Conservation (phyloP, 768 basidiomycete species). For the Boletus sp. region DNA sequence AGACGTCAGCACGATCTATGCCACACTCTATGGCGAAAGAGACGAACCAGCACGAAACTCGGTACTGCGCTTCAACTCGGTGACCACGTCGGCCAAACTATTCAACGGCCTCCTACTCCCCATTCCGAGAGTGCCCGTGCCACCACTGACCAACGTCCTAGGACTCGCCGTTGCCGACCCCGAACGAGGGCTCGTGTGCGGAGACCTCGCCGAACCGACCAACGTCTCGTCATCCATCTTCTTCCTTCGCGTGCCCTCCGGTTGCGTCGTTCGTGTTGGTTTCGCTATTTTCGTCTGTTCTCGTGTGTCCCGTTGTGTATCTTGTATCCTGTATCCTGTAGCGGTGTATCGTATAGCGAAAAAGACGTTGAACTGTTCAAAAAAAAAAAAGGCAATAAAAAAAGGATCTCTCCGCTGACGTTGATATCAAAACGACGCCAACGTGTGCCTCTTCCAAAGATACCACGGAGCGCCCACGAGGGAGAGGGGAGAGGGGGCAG, state of each 20-base stretch:
- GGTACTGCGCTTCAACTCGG: conserved; percentile 40
- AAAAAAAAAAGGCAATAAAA: background rate
- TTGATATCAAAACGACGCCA: conserved; percentile 8
- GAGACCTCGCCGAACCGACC: conserved; percentile 19
- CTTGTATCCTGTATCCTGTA: background rate
- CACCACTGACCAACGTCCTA: conserved; percentile 3
- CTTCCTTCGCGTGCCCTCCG: background rate
- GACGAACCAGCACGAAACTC: conserved; percentile 31
- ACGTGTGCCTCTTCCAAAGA: background rate
- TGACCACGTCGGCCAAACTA: conserved; percentile 42
- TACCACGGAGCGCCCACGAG: conserved; percentile 14
- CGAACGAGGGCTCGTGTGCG: conserved; percentile 19
- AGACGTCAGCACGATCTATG: background rate
- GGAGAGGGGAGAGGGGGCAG: background rate
- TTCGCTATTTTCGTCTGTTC: background rate
- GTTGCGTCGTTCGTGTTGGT: background rate
- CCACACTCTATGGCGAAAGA: background rate
- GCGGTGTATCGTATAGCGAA: background rate
- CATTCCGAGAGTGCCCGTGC: background rate
- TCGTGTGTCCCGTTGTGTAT: background rate
- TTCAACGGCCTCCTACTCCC: conserved; percentile 37
- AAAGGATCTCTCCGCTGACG: background rate
- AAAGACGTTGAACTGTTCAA: background rate
- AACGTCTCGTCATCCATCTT: conserved; percentile 27
- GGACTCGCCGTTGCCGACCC: conserved; percentile 16